phyloP scores from a whole-genome alignment of 2,329 filamentous ascomycete genomes.

The Lachnellula cervina region DNA sequence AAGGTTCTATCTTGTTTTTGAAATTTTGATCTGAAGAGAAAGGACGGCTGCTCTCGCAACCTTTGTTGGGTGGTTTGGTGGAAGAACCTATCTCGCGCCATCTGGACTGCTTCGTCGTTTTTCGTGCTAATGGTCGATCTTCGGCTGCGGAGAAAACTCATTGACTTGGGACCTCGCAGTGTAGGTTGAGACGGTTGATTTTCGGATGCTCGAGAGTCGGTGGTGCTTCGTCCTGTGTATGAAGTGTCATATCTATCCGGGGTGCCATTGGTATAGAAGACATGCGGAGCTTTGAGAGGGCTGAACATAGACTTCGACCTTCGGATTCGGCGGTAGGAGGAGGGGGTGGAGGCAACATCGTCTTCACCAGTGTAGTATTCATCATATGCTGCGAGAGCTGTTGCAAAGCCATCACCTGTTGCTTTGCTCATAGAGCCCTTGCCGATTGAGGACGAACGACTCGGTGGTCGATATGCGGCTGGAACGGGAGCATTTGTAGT shows the following conservation, averaged over 20 bases:
- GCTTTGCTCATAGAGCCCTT: slow-evolving; percentile 23
- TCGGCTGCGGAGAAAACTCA: slow-evolving; percentile 45
- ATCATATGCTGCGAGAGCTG: slow-evolving; percentile 35
- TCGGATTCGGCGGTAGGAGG: slow-evolving; percentile 46
- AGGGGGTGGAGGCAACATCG: slow-evolving; percentile 42
- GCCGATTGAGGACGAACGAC: slow-evolving; percentile 29
- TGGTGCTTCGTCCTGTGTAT: slow-evolving; percentile 5
- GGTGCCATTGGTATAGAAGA: slow-evolving; percentile 29
- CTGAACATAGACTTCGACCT: slow-evolving; percentile 53
- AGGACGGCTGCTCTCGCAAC: slow-evolving; percentile 40
- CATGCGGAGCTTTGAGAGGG: slow-evolving; percentile 22
- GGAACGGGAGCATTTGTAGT: slow-evolving; percentile 27
- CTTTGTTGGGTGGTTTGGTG: slow-evolving; percentile 34
- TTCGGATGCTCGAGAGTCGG: slow-evolving; percentile 15
- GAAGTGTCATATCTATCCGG: slow-evolving; percentile 16
- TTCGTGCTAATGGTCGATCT: slow-evolving; percentile 23
- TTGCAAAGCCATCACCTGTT: slow-evolving; percentile 32
- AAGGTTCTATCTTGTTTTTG: slow-evolving; percentile 32
- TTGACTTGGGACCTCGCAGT: slow-evolving; percentile 49
- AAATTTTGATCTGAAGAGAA: slow-evolving; percentile 39
- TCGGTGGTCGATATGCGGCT: slow-evolving; percentile 28
- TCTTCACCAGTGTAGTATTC: slow-evolving; percentile 46
- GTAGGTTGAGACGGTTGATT: slow-evolving; percentile 23
- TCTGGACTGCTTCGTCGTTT: slow-evolving; percentile 35
- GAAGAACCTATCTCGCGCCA: slow-evolving; percentile 35